Evolutionary conservation across 805 yeast species (phyloP), one percentile per base, ranked within the genome.

Genomic region (Candida berthetii): DNA sequence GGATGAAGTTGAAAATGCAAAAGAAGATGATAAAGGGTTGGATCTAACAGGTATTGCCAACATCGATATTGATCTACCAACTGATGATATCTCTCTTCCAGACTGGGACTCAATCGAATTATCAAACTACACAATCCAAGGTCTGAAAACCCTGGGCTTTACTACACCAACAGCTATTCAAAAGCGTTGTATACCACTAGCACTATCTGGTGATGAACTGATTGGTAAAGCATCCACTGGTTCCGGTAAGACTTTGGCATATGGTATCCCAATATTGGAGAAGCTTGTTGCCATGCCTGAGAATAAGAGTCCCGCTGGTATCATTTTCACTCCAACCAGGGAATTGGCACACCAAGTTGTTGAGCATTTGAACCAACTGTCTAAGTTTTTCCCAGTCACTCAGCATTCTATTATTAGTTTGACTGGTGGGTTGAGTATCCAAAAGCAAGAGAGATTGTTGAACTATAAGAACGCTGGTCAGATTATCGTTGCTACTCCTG

Each of bases 211-310:
- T 6, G 72, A 70, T 29, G 98, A 93, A 62, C 76, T 93, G 4
- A 80, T 93, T 49, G 99, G 99, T 42, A 93, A 91, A 57, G 99
- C 99, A 14, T 83, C 93, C 10, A 93, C 99, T 1, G 99, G 99
- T 60, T 86, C 96, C 1, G 99, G 99, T 71, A 93, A 93, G 59
- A 93, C 99, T 0, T 68, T 90, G 43, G 99, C 99, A 0, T 93
- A 87, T 60, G 96, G 96, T 36, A 77, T 93, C 22, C 97, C 99
- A 9, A 82, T 95, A 24, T 61, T 93, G 45, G 96, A 91, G 55
- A 76, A 71, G 44, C 74, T 76, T 44, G 51, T 79, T 16, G 6
- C 25, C 6, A 22, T 22, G 25, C 25, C 25, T 6, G 50, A 57
- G 4, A 51, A 55, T 3, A 58, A 55, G 18, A 54, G 71, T 18